Evolutionary conservation across 371 early-diverging fungal genomes (phyloP), one percentile per base, ranked within the genome.

Genomic region (Saksenaea vasiformis): DNA sequence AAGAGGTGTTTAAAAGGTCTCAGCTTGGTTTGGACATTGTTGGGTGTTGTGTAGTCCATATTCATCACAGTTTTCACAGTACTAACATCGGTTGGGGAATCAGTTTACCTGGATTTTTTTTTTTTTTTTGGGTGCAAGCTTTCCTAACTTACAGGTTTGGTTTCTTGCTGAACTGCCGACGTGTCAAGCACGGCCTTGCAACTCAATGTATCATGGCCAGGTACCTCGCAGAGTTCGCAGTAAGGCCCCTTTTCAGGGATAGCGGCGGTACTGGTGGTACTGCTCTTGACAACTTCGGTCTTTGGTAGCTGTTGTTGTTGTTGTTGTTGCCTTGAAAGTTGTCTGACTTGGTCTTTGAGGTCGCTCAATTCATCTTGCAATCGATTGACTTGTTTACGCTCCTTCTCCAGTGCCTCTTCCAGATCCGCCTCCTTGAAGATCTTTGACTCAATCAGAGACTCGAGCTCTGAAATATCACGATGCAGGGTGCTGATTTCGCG

Each of bases 341-440:
- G 64, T 56, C 76, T 72, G 10, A 60, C 36, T 8, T 77, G 80
- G 13, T 67, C 70, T 43, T 78, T 76, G 5, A 85, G 37, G n/a
- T 85, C 83, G 22, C 66, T 67, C 11, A 90, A 34, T 54, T 90
- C 87, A 9, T 73, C 64, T n/a, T 76, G 70, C 10, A 92, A 72
- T 19, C 78, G 73, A 11, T 70, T 73, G 11, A 87, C 77, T 53
- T 70, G 69, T 57, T 82, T 82, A 60, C 82, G 76, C 38, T 86
- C 87, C 22, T 62, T 70, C 65, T 84, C 85, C 7, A 86, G 67
- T 5, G 83, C 82, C 67, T 90, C 89, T 65, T 88, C 90, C 3
- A 90, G 77, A 67, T 93, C 93, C 0, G 88, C 82, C 51, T 93
- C 90, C 58, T 81, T 84, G 68, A 92, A 93, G 39, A 90, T 83